Evolutionary conservation across 2,329 filamentous ascomycete genomes (phyloP).

Genomic region (Orbilia oligospora): DNA sequence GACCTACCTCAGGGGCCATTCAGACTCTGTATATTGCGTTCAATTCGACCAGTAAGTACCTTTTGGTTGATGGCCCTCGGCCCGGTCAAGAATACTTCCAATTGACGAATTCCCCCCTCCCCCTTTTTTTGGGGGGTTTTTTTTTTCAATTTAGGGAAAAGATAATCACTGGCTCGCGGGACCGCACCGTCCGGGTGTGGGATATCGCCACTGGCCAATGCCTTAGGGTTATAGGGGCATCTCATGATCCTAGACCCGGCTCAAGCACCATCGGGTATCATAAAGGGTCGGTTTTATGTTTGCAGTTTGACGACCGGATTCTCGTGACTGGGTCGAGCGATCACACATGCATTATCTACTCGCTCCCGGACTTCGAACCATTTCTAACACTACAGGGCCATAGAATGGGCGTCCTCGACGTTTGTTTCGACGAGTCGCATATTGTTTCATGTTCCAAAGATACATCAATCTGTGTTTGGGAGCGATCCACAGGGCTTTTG

Average conservation of each 20-base stretch:
- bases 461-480: slow-evolving; percentile 93
- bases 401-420: slow-evolving; percentile 88
- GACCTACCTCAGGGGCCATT: slow-evolving; percentile 92
- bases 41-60: slow-evolving; percentile 89
- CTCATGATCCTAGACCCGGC: slow-evolving; percentile 71
- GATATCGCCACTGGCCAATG: slow-evolving; percentile 91
- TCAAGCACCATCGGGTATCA: slow-evolving; percentile 75
- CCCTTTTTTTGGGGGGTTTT: too few species aligned
- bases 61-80: slow-evolving; percentile 67
- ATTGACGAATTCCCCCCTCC: slow-evolving; percentile 15
- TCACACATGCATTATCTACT: slow-evolving; percentile 90
- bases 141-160: slow-evolving; percentile 76
- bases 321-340: slow-evolving; percentile 97
- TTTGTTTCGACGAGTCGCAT: slow-evolving; percentile 90
- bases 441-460: slow-evolving; percentile 99
- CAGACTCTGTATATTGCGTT: slow-evolving; percentile 96
- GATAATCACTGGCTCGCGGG: slow-evolving; percentile 95
- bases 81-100: neutral
- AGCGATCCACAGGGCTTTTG: slow-evolving; percentile 81
- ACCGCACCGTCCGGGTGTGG: slow-evolving; percentile 96
- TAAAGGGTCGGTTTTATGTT: slow-evolving; percentile 90
- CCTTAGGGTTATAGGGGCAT: slow-evolving; percentile 83
- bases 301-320: slow-evolving; percentile 93
- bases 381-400: slow-evolving; percentile 84
- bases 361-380: slow-evolving; percentile 84